These are phyloP conservation scores for Excoecaria cochinchinensis DNA, from an alignment of 345 rosid species.

Conservation along the genomic window DNA sequence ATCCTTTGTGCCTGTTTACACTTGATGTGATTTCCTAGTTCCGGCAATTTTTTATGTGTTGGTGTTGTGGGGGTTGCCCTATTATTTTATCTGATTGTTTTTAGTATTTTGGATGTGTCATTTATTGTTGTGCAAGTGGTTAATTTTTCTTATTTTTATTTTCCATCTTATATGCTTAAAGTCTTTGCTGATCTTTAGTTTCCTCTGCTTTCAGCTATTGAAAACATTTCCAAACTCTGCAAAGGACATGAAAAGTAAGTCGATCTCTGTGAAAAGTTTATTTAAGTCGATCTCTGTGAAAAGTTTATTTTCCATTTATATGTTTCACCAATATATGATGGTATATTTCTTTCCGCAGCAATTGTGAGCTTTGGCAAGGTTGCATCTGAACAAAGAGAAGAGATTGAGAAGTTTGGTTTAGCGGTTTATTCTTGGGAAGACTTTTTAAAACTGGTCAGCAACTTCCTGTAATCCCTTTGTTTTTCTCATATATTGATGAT, in stretches of 20 bases:
- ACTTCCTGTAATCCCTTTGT: neutral
- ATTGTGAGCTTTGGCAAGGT: slow-evolving; percentile 93
- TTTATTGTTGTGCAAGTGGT: neutral
- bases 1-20: neutral
- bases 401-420: slow-evolving; percentile 57
- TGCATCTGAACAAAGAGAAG: slow-evolving; percentile 58
- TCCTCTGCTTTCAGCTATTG: slow-evolving; percentile 53
- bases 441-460: slow-evolving; percentile 67
- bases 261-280: slow-evolving; percentile 1
- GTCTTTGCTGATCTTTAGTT: slow-evolving; percentile 17
- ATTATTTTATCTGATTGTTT: neutral
- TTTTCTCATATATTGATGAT: neutral
- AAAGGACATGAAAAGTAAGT: slow-evolving; percentile 72
- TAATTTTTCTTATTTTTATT: neutral
- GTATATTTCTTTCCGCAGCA: slow-evolving; percentile 45
- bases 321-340: slow-evolving; percentile 13
- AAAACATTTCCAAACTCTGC: slow-evolving; percentile 77
- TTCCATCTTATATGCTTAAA: neutral
- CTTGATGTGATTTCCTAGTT: slow-evolving; percentile 4
- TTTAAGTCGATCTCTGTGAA: slow-evolving; percentile 39
- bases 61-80: neutral
- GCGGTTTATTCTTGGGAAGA: slow-evolving; percentile 76
- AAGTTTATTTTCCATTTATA: slow-evolving; percentile 7
- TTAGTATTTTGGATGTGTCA: neutral
- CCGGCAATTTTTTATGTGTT: neutral